A percentile compares a stretch with the other conserved stretches of the same genome.
Conservation (phyloP, 2,329 filamentous ascomycete species). For the Phaeomoniella chlamydospora region DNA sequence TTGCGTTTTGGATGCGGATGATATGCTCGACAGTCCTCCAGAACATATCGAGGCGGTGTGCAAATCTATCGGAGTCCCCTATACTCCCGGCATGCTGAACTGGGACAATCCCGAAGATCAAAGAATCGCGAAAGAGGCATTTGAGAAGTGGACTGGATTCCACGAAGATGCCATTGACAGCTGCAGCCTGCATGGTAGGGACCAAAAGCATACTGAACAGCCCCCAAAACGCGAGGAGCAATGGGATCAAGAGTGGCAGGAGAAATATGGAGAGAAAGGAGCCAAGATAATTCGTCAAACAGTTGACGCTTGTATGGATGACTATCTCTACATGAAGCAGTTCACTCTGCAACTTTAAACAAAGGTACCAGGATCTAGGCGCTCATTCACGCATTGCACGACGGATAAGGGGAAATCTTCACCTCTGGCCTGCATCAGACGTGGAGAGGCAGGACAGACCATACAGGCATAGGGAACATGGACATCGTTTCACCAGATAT, state of each 20-base stretch:
- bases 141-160: slow-evolving; percentile 96
- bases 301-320: slow-evolving; percentile 42
- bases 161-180: slow-evolving; percentile 89
- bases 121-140: slow-evolving; percentile 52
- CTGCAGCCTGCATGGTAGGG: slow-evolving; percentile 52
- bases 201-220: slow-evolving; percentile 1
- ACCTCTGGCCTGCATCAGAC: too few species aligned
- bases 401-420: too few species aligned
- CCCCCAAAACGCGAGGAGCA: slow-evolving; percentile 34
- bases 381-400: too few species aligned
- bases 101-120: slow-evolving; percentile 71
- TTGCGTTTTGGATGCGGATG: slow-evolving; percentile 85
- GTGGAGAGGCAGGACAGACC: too few species aligned
- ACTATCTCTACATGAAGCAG: slow-evolving; percentile 52
- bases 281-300: slow-evolving; percentile 44
- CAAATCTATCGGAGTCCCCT: slow-evolving; percentile 64
- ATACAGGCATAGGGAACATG: too few species aligned
- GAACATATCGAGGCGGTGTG: slow-evolving; percentile 68
- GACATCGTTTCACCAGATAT: too few species aligned
- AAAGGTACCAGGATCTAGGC: too few species aligned
- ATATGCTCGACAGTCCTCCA: slow-evolving; percentile 73
- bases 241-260: slow-evolving; percentile 43
- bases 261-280: slow-evolving; percentile 45
- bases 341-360: slow-evolving; percentile 39
- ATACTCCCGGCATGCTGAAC: slow-evolving; percentile 60